Evolutionary conservation across 2,329 filamentous ascomycete genomes (phyloP).

Genomic region (Alternaria sp.): DNA sequence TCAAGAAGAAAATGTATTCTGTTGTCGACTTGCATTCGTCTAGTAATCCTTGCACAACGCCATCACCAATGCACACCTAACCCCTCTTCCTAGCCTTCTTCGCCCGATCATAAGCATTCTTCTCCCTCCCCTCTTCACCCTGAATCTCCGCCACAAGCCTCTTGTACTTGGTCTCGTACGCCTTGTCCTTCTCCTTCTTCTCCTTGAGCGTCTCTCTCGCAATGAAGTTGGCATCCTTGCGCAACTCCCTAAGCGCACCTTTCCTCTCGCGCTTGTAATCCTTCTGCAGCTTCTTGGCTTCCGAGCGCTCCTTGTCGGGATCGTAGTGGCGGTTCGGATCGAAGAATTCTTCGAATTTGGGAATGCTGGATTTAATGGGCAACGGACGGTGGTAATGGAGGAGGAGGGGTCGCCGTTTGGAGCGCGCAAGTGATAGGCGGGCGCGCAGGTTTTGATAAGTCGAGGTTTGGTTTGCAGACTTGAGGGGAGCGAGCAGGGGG

Average conservation of each 20-base stretch:
- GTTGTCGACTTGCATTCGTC: neutral
- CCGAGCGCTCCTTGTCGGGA: constrained; percentile 86
- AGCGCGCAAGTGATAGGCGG: constrained; percentile 68
- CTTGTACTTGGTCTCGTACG: constrained; percentile 97
- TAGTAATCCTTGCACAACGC: neutral
- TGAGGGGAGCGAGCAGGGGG: constrained; percentile 59
- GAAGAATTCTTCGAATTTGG: constrained; percentile 96
- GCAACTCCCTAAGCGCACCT: constrained; percentile 89
- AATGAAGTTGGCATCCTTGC: constrained; percentile 95
- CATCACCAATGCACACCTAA: neutral
- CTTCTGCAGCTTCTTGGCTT: constrained; percentile 81
- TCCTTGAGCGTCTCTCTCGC: constrained; percentile 86
- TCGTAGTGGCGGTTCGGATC: constrained; percentile 98
- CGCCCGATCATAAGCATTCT: constrained; percentile 89
- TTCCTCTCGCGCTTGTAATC: constrained; percentile 97
- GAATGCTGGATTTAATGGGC: constrained; percentile 85
- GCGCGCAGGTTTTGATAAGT: constrained; percentile 69
- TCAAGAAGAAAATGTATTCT: neutral
- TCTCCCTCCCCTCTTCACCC: constrained; percentile 85
- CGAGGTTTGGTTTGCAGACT: constrained; percentile 44
- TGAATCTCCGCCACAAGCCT: constrained; percentile 93
- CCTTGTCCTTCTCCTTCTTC: constrained; percentile 92
- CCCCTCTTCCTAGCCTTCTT: constrained; percentile 72
- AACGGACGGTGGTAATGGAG: constrained; percentile 89
- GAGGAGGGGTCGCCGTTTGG: constrained; percentile 78